phyloP scores from a whole-genome alignment of 2,329 filamentous ascomycete genomes.

The Fusarium mangiferae region DNA sequence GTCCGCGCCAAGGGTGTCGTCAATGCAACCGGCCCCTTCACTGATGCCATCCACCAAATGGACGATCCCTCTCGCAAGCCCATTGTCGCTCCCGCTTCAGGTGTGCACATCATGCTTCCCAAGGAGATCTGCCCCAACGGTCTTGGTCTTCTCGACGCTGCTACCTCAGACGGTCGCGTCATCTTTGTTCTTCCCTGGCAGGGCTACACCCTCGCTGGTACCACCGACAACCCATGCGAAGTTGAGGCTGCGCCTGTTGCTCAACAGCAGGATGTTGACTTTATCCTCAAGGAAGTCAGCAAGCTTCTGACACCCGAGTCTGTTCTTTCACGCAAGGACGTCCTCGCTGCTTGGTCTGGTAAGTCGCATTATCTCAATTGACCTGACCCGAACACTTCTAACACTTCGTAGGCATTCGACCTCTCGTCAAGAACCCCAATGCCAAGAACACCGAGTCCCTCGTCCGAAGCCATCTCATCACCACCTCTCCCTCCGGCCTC shows the following conservation, averaged over 20 bases:
- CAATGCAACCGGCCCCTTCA: constrained; percentile 86
- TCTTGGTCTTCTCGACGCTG: constrained; percentile 87
- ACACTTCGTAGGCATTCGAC: constrained; percentile 67
- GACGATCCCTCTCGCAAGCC: constrained; percentile 75
- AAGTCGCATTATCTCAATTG: constrained; percentile 44
- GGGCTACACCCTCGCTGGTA: constrained; percentile 86
- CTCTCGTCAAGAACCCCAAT: constrained; percentile 82
- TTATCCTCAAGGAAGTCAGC: constrained; percentile 82
- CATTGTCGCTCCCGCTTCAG: constrained; percentile 83
- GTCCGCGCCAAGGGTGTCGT: constrained; percentile 83
- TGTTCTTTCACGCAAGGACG: constrained; percentile 77
- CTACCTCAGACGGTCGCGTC: constrained; percentile 81
- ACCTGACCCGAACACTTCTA: not conserved
- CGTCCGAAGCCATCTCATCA: constrained; percentile 83
- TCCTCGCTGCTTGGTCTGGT: constrained; percentile 84
- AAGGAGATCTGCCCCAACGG: constrained; percentile 81
- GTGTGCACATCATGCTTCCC: constrained; percentile 85
- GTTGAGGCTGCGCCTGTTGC: constrained; percentile 77
- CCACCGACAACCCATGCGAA: constrained; percentile 78
- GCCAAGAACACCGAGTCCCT: constrained; percentile 85
- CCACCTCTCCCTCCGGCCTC: constrained; percentile 77
- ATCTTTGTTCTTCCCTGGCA: constrained; percentile 92
- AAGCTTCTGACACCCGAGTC: constrained; percentile 81
- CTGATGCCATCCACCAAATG: constrained; percentile 82
- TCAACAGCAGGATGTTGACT: constrained; percentile 81